Evolutionary conservation across 2,329 filamentous ascomycete genomes (phyloP), one percentile per base, ranked within the genome.

Genomic region (Cryoendolithus antarcticus): DNA sequence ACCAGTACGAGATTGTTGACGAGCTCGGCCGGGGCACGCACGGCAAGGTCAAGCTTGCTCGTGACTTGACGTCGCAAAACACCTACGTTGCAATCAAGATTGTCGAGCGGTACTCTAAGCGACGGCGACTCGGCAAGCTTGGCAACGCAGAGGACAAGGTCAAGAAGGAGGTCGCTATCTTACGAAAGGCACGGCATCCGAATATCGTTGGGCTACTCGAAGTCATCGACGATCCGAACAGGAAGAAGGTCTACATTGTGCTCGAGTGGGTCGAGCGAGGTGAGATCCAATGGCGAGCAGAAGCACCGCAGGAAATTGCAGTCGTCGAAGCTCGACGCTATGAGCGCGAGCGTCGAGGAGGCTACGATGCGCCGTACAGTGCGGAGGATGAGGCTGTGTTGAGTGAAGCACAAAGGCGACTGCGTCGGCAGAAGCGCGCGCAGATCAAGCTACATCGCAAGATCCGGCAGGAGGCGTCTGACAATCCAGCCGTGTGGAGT

Each of bases 161-260:
- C 41, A 95, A 94, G 66, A 82, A 83, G 58, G 91, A 98, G 65
- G 93, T 98, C 47, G 91, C 91, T 56, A 96, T 98, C 42, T 70
- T 98, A 53, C 98, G 98, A 62, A 98, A 98, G 67, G 93, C 93
- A 39, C 80, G 89, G 24, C 91, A 98, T 60, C 81, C 85, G n/a
- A 95, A 98, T 55, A 85, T 98, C 31, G 91, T 98, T 46, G 88
- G 85, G 52, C 70, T 98, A 30, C 74, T 96, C 47, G 91, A 98
- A 64, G 88, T 98, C 54, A 96, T 98, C 53, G 91, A 98, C 58
- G 91, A 98, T 58, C 89, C 89, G 2, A 85, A 86, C 53, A 77
- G 86, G 42, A 91, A 93, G 65, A 98, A 98, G 65, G 94, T 98
- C 45, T 98, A 98, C 64, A 89, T 98, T 65, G 85, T 96, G 12